Evolutionary conservation across 2,329 filamentous ascomycete genomes (phyloP).

Genomic region (Trichophyton verrucosum): DNA sequence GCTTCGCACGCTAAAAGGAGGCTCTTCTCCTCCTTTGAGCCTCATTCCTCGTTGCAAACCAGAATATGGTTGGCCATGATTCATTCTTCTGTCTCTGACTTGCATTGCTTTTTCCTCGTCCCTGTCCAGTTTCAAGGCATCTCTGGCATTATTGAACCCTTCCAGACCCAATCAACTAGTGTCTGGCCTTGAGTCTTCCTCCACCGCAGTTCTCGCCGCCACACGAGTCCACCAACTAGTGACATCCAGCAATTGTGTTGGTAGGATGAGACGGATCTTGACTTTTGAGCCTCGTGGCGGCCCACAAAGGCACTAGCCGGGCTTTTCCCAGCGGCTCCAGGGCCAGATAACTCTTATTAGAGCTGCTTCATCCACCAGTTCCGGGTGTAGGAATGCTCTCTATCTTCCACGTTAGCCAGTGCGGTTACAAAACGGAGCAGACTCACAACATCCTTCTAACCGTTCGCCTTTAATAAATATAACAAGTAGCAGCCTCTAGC

Average conservation of each 20-base stretch:
- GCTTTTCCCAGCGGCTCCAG: background rate
- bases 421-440: background rate
- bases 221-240: background rate
- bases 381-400: background rate
- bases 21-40: background rate
- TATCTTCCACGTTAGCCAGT: background rate
- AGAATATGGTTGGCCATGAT: background rate
- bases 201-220: background rate
- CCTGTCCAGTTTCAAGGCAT: background rate
- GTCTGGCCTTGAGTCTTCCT: background rate
- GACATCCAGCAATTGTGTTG: background rate
- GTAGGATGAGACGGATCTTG: background rate
- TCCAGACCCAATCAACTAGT: background rate
- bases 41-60: background rate
- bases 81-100: background rate
- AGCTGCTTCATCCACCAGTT: background rate
- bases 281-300: background rate
- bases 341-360: background rate
- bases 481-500: background rate
- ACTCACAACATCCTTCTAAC: background rate
- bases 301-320: background rate
- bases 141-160: background rate
- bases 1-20: background rate
- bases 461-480: background rate
- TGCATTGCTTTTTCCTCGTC: background rate